Percentiles rank a stretch among this genome's conserved stretches.
Conservation (phyloP, 371 early-diverging fungal species). For the Apophysomyces elegans region DNA sequence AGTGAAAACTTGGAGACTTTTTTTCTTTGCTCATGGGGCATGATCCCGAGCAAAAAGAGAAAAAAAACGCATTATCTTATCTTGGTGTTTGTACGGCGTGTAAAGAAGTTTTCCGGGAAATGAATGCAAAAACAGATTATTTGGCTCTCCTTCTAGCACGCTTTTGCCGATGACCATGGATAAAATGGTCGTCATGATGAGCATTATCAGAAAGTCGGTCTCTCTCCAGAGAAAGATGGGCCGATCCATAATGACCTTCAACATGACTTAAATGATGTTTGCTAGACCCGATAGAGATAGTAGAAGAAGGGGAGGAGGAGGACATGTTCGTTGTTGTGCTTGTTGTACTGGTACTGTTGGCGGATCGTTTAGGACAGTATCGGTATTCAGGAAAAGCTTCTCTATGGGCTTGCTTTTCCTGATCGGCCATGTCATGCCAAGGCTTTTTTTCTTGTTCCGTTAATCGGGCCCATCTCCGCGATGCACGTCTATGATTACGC, state of each 20-base stretch:
- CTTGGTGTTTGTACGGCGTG: too few species aligned
- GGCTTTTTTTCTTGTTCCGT: conserved; percentile 52
- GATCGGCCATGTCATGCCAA: conserved; percentile 50
- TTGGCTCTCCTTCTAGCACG: neutral
- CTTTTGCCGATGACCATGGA: neutral
- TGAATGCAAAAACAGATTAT: neutral
- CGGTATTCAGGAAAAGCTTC: conserved; percentile 53
- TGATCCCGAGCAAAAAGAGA: too few species aligned
- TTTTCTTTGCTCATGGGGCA: too few species aligned
- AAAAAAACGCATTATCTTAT: too few species aligned
- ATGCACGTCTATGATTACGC: conserved; percentile 37
- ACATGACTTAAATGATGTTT: too few species aligned
- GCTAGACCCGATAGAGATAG: too few species aligned
- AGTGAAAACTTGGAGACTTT: too few species aligned
- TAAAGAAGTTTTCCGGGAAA: too few species aligned
- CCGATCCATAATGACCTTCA: neutral
- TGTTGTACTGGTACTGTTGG: neutral
- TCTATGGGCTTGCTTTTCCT: conserved; percentile 47
- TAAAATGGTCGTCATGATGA: neutral
- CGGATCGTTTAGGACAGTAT: conserved; percentile 42
- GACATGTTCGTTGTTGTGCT: too few species aligned
- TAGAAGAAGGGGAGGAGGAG: too few species aligned
- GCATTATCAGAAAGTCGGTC: neutral
- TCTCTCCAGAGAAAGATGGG: neutral
- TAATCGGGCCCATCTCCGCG: conserved; percentile 45